phyloP scores from a whole-genome alignment of 169 alveolate genomes.

The Blepharisma undulans region DNA sequence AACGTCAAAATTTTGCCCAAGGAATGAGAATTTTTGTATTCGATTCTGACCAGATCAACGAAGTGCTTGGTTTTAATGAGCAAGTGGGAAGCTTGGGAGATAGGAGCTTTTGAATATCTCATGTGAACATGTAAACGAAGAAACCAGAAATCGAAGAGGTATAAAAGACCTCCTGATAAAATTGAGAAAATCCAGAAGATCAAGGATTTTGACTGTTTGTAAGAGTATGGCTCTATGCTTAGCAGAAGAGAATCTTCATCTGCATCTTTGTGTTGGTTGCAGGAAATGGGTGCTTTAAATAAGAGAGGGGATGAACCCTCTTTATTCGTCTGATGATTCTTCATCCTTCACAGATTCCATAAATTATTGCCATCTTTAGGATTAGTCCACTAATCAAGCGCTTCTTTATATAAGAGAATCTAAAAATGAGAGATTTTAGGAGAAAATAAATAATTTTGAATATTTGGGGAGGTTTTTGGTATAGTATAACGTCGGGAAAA shows the following conservation, averaged over 20 bases:
- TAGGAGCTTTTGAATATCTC: neutral
- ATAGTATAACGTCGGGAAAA: neutral
- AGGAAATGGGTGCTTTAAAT: neutral
- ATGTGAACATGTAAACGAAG: neutral
- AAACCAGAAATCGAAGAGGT: slow-evolving; percentile 13
- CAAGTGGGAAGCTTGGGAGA: neutral
- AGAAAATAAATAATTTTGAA: neutral
- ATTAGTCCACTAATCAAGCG: neutral
- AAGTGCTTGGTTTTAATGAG: neutral
- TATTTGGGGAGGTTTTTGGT: neutral
- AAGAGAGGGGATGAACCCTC: neutral
- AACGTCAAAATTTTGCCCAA: neutral
- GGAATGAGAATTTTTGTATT: neutral
- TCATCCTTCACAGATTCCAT: neutral
- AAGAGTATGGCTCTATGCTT: neutral
- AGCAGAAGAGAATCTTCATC: neutral
- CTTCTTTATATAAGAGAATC: neutral
- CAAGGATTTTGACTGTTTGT: neutral
- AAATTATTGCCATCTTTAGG: neutral
- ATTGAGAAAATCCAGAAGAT: neutral
- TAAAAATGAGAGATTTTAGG: neutral
- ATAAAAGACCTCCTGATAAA: slow-evolving; percentile 1
- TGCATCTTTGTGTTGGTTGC: slow-evolving; percentile 1
- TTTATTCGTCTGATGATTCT: neutral
- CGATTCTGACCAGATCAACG: neutral